Conservation (phyloP, 176 grass and related monocot genomes). For the Oryza longistaminata region DNA sequence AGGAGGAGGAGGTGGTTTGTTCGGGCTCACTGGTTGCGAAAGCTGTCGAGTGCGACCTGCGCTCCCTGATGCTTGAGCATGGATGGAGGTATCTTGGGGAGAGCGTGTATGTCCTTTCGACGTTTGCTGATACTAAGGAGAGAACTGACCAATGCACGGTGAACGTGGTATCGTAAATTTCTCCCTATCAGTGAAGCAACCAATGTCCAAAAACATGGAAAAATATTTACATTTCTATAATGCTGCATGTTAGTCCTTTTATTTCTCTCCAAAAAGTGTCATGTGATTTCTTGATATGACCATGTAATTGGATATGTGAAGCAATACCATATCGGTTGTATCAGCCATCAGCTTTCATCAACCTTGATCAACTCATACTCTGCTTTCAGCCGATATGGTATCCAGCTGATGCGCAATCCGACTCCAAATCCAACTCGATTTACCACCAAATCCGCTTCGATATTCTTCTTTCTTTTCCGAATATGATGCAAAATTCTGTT, state of each 20-base stretch:
- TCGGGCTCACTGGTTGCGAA: conserved; percentile 59
- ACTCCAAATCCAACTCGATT: no score
- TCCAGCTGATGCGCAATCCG: no score
- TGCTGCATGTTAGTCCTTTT: neutral
- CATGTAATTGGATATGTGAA: neutral
- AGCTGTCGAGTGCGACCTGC: conserved; percentile 60
- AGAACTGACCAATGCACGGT: conserved; percentile 46
- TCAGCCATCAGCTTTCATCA: no score
- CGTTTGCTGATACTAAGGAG: conserved; percentile 54
- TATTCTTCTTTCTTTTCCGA: no score
- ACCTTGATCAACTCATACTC: no score
- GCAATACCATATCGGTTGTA: no score
- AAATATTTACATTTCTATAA: neutral
- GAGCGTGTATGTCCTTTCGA: conserved; percentile 49
- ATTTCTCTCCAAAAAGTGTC: neutral
- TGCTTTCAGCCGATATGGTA: no score
- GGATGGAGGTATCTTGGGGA: conserved; percentile 72
- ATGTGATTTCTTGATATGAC: neutral
- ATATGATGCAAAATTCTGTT: no score
- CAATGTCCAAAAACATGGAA: neutral
- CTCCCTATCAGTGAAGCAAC: neutral
- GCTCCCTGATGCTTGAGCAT: conserved; percentile 66
- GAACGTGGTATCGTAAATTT: conserved; percentile 60
- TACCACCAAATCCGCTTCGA: no score
- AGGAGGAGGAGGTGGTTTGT: conserved; percentile 63